A percentile compares a stretch with the other conserved stretches of the same genome.
Evolutionary conservation across 2,329 filamentous ascomycete genomes (phyloP).

Genomic region (Apiospora kogelbergensis): DNA sequence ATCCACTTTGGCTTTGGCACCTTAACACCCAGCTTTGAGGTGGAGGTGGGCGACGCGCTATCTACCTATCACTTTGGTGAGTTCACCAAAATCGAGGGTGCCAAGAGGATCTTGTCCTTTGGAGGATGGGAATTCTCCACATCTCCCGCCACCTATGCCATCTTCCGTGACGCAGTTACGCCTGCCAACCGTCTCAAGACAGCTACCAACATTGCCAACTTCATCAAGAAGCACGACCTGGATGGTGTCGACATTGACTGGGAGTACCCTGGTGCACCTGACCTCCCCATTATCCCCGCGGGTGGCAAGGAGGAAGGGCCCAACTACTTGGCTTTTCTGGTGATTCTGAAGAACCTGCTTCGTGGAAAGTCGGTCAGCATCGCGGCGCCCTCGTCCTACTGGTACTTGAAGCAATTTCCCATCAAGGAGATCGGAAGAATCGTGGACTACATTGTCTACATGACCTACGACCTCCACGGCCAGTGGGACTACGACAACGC

Average conservation of each 20-base stretch:
- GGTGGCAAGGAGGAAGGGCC: constrained; percentile 26
- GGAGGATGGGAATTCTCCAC: constrained; percentile 47
- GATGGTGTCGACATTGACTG: constrained; percentile 25
- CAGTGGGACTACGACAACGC: constrained; percentile 33
- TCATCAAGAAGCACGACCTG: constrained; percentile 32
- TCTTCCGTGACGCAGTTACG: constrained; percentile 37
- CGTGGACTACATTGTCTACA: constrained; percentile 25
- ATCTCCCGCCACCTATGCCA: constrained; percentile 32
- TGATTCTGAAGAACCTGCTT: constrained; percentile 25
- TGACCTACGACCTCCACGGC: constrained; percentile 26
- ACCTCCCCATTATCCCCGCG: constrained; percentile 36
- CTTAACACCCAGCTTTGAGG: constrained; percentile 25
- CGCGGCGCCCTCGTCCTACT: constrained; percentile 30
- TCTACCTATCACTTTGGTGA: constrained; percentile 29
- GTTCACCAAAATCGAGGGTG: constrained; percentile 29
- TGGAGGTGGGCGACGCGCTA: constrained; percentile 25
- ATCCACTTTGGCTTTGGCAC: constrained; percentile 35
- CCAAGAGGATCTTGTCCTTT: constrained; percentile 42
- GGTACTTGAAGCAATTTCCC: constrained; percentile 31
- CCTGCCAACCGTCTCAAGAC: constrained; percentile 34
- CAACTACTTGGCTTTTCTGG: constrained; percentile 36
- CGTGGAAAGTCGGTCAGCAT: constrained; percentile 23
- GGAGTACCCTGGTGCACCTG: constrained; percentile 28
- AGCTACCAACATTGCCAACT: constrained; percentile 30
- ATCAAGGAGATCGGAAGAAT: constrained; percentile 19